Percentiles rank a stretch among this genome's conserved stretches.
phyloP scores from a whole-genome alignment of 768 basidiomycete species.

The Tricholoma sp. region DNA sequence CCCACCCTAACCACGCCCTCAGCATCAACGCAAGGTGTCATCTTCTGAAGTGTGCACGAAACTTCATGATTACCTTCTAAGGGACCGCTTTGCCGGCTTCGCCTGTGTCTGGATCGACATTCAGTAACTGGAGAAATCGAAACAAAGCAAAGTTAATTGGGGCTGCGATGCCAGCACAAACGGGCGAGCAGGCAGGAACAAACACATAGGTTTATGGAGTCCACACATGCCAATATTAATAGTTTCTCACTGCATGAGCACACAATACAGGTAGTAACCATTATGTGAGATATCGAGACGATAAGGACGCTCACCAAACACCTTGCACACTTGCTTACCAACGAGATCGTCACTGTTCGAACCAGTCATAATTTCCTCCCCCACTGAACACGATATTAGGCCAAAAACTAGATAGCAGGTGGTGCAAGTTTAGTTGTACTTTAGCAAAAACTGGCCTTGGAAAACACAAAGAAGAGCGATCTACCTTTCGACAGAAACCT shows the following conservation, averaged over 20 bases:
- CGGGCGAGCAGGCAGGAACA: too few relatives aligned
- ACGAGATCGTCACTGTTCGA: slow-evolving; percentile 36
- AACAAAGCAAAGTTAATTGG: slow-evolving; percentile 1
- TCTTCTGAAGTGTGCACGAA: slow-evolving; percentile 45
- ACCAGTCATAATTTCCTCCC: slow-evolving; percentile 56
- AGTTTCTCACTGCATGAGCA: too few relatives aligned
- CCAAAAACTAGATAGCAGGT: slow-evolving; percentile 48
- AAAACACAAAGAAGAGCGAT: background rate
- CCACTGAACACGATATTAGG: slow-evolving; percentile 72
- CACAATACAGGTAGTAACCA: too few relatives aligned
- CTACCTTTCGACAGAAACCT: slow-evolving; percentile 55
- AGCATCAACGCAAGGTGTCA: slow-evolving; percentile 9
- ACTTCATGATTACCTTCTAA: slow-evolving; percentile 70
- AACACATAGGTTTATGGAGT: too few relatives aligned
- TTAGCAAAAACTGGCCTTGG: too few relatives aligned
- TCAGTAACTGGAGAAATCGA: slow-evolving; percentile 50
- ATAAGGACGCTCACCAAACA: slow-evolving; percentile 50
- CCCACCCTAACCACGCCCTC: slow-evolving; percentile 55
- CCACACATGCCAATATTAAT: too few relatives aligned
- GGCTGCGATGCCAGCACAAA: background rate
- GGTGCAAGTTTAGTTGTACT: background rate
- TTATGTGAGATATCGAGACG: too few relatives aligned
- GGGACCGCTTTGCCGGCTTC: slow-evolving; percentile 67
- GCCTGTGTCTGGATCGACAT: slow-evolving; percentile 64
- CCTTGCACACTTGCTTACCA: slow-evolving; percentile 66